These are phyloP conservation scores for Phytopythium vexans DNA, from an alignment of 352 stramenopile genomes.

Conservation along the genomic window DNA sequence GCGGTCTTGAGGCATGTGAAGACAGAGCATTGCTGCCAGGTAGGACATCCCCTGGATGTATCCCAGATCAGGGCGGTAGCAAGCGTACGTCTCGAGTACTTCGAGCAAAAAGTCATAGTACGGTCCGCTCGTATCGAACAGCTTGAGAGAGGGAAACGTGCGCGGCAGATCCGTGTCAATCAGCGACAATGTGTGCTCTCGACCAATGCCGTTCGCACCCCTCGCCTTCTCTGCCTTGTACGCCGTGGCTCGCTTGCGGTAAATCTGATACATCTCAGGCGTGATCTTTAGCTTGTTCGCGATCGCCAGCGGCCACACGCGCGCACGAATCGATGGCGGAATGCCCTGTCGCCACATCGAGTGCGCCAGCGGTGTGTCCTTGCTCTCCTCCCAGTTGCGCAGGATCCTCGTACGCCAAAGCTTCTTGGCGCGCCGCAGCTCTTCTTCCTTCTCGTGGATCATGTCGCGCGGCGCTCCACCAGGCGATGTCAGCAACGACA, in stretches of 20 bases:
- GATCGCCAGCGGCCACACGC: slow-evolving; percentile 83
- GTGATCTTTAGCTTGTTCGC: slow-evolving; percentile 86
- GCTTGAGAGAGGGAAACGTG: slow-evolving; percentile 77
- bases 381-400: slow-evolving; percentile 72
- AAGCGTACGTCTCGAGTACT: slow-evolving; percentile 84
- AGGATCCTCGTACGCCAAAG: slow-evolving; percentile 79
- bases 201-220: slow-evolving; percentile 39
- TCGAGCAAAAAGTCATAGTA: slow-evolving; percentile 79
- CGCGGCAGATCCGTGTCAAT: slow-evolving; percentile 87
- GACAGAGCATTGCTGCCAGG: slow-evolving; percentile 75
- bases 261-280: slow-evolving; percentile 85
- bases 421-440: slow-evolving; percentile 78
- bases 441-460: slow-evolving; percentile 80
- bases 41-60: slow-evolving; percentile 92
- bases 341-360: slow-evolving; percentile 82
- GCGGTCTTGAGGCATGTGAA: slow-evolving; percentile 83
- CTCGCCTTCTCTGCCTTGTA: slow-evolving; percentile 54
- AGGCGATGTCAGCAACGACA: background rate
- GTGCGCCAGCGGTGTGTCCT: slow-evolving; percentile 69
- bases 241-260: slow-evolving; percentile 49
- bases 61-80: slow-evolving; percentile 82
- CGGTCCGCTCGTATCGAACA: slow-evolving; percentile 72
- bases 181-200: slow-evolving; percentile 74
- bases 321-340: slow-evolving; percentile 72
- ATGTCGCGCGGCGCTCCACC: slow-evolving; percentile 16